Evolutionary conservation across 495 filamentous ascomycete genomes (phyloP).

Genomic region (Patellaria atrata): DNA sequence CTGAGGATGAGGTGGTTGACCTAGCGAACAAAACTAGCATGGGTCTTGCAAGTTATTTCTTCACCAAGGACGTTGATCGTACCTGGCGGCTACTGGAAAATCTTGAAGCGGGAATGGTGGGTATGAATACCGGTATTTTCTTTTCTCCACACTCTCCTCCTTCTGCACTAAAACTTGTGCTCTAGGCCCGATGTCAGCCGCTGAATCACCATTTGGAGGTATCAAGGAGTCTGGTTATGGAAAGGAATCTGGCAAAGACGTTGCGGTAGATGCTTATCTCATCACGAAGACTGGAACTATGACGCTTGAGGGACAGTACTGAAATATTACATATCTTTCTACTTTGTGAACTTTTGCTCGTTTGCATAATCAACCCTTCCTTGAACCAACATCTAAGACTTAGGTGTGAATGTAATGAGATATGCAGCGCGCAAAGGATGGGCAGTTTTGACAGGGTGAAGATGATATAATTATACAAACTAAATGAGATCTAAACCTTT

Average conservation of each 20-base stretch:
- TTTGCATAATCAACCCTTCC: too few relatives aligned
- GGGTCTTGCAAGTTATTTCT: conserved; percentile 43
- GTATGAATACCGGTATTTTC: conserved; percentile 46
- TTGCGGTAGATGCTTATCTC: conserved; percentile 52
- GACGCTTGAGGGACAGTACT: conserved; percentile 47
- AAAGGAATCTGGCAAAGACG: conserved; percentile 59
- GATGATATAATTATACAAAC: too few relatives aligned
- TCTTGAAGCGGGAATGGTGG: conserved; percentile 65
- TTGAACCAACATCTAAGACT: too few relatives aligned
- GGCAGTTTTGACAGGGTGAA: too few relatives aligned
- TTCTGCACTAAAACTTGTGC: too few relatives aligned
- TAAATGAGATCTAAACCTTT: too few relatives aligned
- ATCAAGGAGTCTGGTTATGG: conserved; percentile 67
- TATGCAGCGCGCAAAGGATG: too few relatives aligned
- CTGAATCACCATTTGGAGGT: conserved; percentile 59
- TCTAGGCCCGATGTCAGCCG: conserved; percentile 38
- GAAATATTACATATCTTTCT: too few relatives aligned
- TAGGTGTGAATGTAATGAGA: too few relatives aligned
- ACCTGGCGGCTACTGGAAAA: conserved; percentile 60
- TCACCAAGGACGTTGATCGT: conserved; percentile 59
- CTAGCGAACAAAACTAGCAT: conserved; percentile 48
- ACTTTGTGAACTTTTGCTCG: too few relatives aligned
- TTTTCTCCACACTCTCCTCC: too few relatives aligned
- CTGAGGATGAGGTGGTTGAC: conserved; percentile 50
- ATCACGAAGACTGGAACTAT: conserved; percentile 59